phyloP scores from a whole-genome alignment of 441 rosid species.

The Euphorbia celastroides region DNA sequence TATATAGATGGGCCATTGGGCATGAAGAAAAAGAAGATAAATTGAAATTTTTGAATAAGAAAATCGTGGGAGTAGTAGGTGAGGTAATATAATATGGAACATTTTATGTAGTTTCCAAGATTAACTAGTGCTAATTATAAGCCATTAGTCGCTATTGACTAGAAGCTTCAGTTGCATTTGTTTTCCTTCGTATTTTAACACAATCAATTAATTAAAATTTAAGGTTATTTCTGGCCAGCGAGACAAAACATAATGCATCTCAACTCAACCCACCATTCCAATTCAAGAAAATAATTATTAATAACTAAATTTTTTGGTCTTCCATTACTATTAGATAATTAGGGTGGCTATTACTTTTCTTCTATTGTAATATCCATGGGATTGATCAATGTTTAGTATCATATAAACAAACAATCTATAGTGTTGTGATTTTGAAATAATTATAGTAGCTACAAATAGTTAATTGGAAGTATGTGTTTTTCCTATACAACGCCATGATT shows the following conservation, averaged over 20 bases:
- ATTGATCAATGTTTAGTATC: too few species aligned
- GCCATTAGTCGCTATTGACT: conserved; percentile 4
- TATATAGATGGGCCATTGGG: conserved; percentile 18
- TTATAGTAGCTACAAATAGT: too few species aligned
- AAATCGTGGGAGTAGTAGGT: neutral
- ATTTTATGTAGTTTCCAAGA: too few species aligned
- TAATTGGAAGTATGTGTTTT: too few species aligned
- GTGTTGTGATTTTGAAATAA: too few species aligned
- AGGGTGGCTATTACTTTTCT: too few species aligned
- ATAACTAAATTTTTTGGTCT: neutral
- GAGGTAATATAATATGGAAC: neutral
- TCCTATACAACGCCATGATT: neutral
- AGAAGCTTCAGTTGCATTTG: neutral
- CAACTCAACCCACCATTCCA: neutral
- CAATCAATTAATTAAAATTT: neutral
- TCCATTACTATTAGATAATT: too few species aligned
- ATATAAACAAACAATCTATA: too few species aligned
- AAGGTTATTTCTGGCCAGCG: neutral
- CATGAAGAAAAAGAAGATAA: neutral
- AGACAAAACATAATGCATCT: neutral
- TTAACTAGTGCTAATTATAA: too few species aligned
- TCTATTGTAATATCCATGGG: too few species aligned
- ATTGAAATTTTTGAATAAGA: too few species aligned
- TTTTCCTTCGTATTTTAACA: neutral
- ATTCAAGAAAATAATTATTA: neutral